Conservation (phyloP, 306 rosid genomes). For the Trifolium fragiferum region DNA sequence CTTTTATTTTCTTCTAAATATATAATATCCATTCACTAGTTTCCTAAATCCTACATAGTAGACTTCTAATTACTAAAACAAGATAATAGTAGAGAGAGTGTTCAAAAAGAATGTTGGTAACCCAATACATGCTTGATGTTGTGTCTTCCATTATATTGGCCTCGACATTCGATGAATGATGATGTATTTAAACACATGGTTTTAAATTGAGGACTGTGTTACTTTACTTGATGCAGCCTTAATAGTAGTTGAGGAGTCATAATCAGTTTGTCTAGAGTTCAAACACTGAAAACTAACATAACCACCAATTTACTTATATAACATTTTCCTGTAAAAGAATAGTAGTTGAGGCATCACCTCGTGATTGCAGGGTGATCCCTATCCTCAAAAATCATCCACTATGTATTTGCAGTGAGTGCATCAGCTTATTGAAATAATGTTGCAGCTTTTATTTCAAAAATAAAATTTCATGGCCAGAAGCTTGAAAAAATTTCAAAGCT, state of each 20-base stretch:
- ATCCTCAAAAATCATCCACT: not conserved
- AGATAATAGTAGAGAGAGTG: not conserved
- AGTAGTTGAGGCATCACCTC: constrained; percentile 6
- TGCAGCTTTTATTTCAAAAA: constrained; percentile 7
- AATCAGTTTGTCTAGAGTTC: not conserved
- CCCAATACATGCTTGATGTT: constrained; percentile 7
- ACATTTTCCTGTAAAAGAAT: not conserved
- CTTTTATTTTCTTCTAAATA: constrained; percentile 8
- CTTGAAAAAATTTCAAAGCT: not conserved
- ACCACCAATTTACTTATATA: not conserved
- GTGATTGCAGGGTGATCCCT: constrained; percentile 3
- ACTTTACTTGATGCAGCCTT: not conserved
- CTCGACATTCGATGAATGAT: constrained; percentile 24
- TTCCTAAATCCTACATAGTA: constrained; percentile 3
- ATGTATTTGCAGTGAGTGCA: not conserved
- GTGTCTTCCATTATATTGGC: constrained; percentile 7
- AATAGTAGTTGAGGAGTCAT: not conserved
- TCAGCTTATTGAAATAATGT: not conserved
- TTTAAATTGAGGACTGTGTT: constrained; percentile 9
- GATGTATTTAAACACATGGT: constrained; percentile 16
- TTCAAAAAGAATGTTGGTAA: not conserved
- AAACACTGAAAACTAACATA: not conserved
- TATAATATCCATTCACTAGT: constrained; percentile 1
- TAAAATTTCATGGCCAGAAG: not conserved
- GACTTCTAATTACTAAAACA: not conserved